Evolutionary conservation across 495 filamentous ascomycete genomes (phyloP).

Genomic region (Diplogelasinospora grovesii): DNA sequence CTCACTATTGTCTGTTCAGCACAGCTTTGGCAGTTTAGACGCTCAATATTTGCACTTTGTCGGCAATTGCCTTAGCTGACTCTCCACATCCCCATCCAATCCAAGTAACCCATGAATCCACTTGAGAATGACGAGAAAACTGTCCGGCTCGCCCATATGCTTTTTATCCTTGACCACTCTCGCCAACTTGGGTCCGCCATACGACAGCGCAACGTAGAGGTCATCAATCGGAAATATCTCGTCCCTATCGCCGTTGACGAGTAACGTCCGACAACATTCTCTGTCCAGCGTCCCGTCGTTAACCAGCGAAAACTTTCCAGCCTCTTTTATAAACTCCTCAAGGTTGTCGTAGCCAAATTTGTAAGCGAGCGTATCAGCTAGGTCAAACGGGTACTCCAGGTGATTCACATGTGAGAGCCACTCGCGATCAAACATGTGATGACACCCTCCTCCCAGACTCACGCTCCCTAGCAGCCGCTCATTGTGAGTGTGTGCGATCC

Average conservation of each 20-base stretch:
- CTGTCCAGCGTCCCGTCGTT: constrained; percentile 54
- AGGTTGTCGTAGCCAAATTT: constrained; percentile 57
- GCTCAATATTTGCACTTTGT: constrained; percentile 12
- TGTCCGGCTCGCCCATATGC: constrained; percentile 24
- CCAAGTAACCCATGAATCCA: constrained; percentile 20
- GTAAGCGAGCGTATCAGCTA: constrained; percentile 53
- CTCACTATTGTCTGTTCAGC: too few relatives aligned
- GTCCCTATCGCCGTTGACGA: constrained; percentile 63
- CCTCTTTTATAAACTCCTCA: constrained; percentile 45
- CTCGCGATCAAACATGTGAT: constrained; percentile 56
- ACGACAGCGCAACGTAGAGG: constrained; percentile 49
- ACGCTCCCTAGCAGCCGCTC: constrained; percentile 51
- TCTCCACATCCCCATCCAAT: constrained; percentile 11
- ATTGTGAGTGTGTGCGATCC: constrained; percentile 60
- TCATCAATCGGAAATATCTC: constrained; percentile 70
- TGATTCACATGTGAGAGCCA: constrained; percentile 59
- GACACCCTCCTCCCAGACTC: constrained; percentile 57
- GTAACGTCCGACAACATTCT: constrained; percentile 50
- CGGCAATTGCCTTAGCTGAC: constrained; percentile 7
- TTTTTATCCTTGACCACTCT: constrained; percentile 28
- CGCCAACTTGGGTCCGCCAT: constrained; percentile 59
- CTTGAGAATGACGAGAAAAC: constrained; percentile 14
- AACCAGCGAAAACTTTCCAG: constrained; percentile 58
- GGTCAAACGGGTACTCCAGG: constrained; percentile 65
- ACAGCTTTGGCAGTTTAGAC: neutral